Percentiles rank a stretch among this genome's conserved stretches.
phyloP scores from a whole-genome alignment of 305 asterid species.

The Striga hermonthica region DNA sequence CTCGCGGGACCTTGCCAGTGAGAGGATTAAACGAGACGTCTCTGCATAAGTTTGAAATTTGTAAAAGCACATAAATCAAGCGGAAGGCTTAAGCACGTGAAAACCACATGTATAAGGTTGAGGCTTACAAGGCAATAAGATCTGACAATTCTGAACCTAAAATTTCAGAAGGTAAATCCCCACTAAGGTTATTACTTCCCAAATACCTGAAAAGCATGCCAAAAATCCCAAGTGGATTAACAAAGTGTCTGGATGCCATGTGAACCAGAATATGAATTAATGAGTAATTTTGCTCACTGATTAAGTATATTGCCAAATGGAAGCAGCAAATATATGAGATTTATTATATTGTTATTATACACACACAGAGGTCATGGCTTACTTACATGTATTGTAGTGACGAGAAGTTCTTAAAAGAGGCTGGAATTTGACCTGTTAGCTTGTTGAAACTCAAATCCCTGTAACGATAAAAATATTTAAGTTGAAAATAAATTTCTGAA shows the following conservation, averaged over 20 bases:
- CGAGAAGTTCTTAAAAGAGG: constrained; percentile 41
- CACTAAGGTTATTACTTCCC: constrained; percentile 62
- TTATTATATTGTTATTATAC: neutral
- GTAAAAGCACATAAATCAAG: constrained; percentile 1
- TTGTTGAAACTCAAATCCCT: constrained; percentile 78
- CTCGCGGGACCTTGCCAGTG: constrained; percentile 42
- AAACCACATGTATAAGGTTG: constrained; percentile 6
- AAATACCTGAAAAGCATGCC: constrained; percentile 45
- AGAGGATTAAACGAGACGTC: constrained; percentile 68
- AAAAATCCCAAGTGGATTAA: constrained; percentile 4
- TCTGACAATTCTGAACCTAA: constrained; percentile 42
- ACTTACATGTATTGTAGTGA: constrained; percentile 51
- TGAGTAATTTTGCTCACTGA: too few species aligned
- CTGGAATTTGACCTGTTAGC: constrained; percentile 56
- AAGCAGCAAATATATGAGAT: neutral
- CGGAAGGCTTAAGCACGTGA: neutral
- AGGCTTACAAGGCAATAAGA: constrained; percentile 58
- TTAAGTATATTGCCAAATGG: too few species aligned
- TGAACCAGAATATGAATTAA: neutral
- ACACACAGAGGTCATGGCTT: constrained; percentile 12
- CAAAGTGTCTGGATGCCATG: neutral
- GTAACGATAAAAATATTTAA: constrained; percentile 16
- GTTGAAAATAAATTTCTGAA: constrained; percentile 1
- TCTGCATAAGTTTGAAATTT: constrained; percentile 35
- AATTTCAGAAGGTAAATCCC: constrained; percentile 51